phyloP scores from a whole-genome alignment of 2,329 filamentous ascomycete genomes.

The Fonsecaea pedrosoi region DNA sequence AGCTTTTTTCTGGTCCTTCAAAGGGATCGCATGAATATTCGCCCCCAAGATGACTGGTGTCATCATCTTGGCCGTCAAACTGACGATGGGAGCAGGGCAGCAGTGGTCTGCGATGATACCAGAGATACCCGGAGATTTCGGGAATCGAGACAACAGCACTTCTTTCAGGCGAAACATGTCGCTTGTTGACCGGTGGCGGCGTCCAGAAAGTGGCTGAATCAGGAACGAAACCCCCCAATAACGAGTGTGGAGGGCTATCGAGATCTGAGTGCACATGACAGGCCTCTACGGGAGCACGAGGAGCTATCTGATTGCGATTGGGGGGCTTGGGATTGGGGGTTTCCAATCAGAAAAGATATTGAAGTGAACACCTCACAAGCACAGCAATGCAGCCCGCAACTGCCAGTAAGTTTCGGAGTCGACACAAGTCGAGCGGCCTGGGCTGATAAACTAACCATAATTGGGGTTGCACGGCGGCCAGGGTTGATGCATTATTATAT shows the following conservation, averaged over 20 bases:
- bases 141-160: background rate
- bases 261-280: background rate
- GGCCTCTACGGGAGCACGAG: background rate
- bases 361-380: conserved; percentile 4
- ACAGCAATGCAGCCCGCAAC: background rate
- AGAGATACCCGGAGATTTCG: background rate
- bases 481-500: conserved; percentile 1
- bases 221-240: background rate
- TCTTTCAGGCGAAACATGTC: background rate
- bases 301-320: background rate
- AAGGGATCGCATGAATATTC: background rate
- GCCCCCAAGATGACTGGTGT: background rate
- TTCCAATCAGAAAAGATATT: background rate
- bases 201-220: background rate
- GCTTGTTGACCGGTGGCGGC: background rate
- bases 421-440: background rate
- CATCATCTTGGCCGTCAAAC: background rate
- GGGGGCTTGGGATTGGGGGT: background rate
- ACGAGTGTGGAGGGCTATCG: background rate
- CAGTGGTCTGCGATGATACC: background rate
- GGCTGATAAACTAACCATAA: conserved; percentile 7
- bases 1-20: background rate
- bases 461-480: background rate
- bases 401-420: background rate
- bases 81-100: background rate